Evolutionary conservation across 1,284 basidiomycete species (phyloP), one percentile per base, ranked within the genome.

Genomic region (Testicularia cyperi): DNA sequence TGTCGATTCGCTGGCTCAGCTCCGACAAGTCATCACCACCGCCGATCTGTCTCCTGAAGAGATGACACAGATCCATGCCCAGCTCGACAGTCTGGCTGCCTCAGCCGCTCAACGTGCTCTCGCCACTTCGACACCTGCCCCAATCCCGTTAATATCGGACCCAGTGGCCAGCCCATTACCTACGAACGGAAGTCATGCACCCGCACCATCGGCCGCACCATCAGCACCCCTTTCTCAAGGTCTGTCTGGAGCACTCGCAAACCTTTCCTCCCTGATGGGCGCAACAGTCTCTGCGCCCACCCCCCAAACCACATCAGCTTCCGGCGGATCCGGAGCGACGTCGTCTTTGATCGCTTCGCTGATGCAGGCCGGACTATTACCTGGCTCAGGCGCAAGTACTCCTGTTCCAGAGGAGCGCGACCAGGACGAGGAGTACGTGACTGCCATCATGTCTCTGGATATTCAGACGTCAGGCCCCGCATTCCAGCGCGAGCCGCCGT

Each of bases 21-120:
- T 92, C 47, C 85, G 86, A 38, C 82, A 81, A 41, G 80, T 91
- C 24, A 86, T 91, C 1, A 85, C 88, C 69, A 82, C 68, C 15
- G 74, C 84, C 2, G 86, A 87, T 13, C 85, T 92, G 14, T 88
- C 88, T 2, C 85, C 87, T 65, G 83, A 84, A 20, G 88, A 92
- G 71, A 80, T 92, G 21, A 81, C 81, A 29, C 87, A 90, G 70
- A 92, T 94, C 43, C 81, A 90, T 0, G 77, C 79, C 24, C 88
- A 91, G 71, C 77, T 94, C 6, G 85, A 87, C 26, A 81, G 82
- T 23, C 78, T 91, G 15, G 81, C 84, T 24, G 36, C 45, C 21
- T 12, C 4, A 14, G 34, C 33, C 5, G 27, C 51, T 15, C 44
- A 49, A 22, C 26, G 21, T 22, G 65, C 54, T 23, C 53, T 56